Base-by-base conservation (phyloP, 2,329 filamentous ascomycete species). In the Pseudogymnoascus sp. region DNA sequence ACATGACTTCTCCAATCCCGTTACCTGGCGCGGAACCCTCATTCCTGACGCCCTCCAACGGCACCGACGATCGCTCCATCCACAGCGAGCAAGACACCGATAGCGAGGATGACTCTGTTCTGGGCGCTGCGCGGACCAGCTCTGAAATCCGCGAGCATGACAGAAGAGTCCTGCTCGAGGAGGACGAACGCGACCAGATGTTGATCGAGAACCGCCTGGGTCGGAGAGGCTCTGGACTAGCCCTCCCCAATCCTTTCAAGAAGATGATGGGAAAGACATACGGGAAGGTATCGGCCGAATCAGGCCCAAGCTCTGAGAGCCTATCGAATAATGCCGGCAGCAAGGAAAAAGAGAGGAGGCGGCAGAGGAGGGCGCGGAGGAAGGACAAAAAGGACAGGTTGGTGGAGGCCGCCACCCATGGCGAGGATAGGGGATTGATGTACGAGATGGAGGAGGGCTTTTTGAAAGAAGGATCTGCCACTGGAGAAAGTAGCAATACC, bases 371-470 rank as follows among this genome's bases (percentile, higher is more conserved):
- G 63, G 75, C 78, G 43, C 78, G 83, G 71, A 70, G 71, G 64
- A 70, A 71, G 16, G 63, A 79, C 69, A 85, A 84, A 75, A 80
- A 77, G 76, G 80, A 81, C 66, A 78, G 76, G 67, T 73, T 83
- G 71, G 75, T 81, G 68, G 77, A 79, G 62, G 78, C 82, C 61
- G 84, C 84, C 3, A 78, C 78, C 26, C 75, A 85, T 65, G 86
- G 86, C 62, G 89, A 91, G 72, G 85, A 90, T 68, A 87, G 88
- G 38, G 84, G 87, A 74, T 78, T 96, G 70, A 90, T 96, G 87
- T 93, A 91, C 74, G 90, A 95, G 76, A 91, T 93, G 89, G 93
- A 97, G 75, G 89, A 92, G 72, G 91, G 91, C 1, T 84, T 81
- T 2, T 82, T 89, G 71, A 85, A 82, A 65, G 86, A 88, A 59